Conservation (phyloP, 805 yeast genomes). For the Starmerella floricola region DNA sequence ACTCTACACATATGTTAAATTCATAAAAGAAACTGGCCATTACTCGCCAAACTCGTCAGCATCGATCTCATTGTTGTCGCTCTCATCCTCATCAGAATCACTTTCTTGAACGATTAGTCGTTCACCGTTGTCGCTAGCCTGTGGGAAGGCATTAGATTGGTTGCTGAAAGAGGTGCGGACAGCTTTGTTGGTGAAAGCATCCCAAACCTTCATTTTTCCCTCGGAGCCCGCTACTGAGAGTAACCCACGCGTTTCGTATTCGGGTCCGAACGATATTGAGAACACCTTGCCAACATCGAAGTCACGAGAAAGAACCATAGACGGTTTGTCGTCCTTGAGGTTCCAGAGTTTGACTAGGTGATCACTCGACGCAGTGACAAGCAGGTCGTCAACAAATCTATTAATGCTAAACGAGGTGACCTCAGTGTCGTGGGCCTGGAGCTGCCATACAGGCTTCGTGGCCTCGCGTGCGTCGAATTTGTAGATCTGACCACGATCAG, state of each 20-base stretch:
- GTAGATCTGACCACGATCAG: conserved; percentile 81
- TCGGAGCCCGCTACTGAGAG: conserved; percentile 77
- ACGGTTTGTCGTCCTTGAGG: conserved; percentile 48
- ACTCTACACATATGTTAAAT: not conserved
- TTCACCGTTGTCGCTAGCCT: conserved; percentile 7
- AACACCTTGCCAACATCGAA: conserved; percentile 90
- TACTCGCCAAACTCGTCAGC: conserved; percentile 10
- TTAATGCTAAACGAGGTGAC: conserved; percentile 71
- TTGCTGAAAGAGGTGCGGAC: conserved; percentile 58
- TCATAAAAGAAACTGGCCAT: not conserved
- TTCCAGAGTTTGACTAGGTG: conserved; percentile 82
- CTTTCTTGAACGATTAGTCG: conserved; percentile 14
- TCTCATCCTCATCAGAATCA: conserved; percentile 16
- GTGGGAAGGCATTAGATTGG: conserved; percentile 2
- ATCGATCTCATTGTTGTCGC: conserved; percentile 14
- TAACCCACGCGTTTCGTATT: conserved; percentile 73
- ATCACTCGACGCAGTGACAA: conserved; percentile 83
- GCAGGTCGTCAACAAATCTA: conserved; percentile 51
- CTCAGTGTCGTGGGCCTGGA: conserved; percentile 95
- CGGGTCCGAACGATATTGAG: conserved; percentile 71
- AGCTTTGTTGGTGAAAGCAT: conserved; percentile 66
- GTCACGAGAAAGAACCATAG: conserved; percentile 82
- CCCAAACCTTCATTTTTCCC: conserved; percentile 85
- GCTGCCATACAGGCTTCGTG: conserved; percentile 72
- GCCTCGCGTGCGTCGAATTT: conserved; percentile 69